These are phyloP conservation scores for Candida pseudoviswanathii DNA, from an alignment of 1,139 yeast genomes.

Conservation along the genomic window DNA sequence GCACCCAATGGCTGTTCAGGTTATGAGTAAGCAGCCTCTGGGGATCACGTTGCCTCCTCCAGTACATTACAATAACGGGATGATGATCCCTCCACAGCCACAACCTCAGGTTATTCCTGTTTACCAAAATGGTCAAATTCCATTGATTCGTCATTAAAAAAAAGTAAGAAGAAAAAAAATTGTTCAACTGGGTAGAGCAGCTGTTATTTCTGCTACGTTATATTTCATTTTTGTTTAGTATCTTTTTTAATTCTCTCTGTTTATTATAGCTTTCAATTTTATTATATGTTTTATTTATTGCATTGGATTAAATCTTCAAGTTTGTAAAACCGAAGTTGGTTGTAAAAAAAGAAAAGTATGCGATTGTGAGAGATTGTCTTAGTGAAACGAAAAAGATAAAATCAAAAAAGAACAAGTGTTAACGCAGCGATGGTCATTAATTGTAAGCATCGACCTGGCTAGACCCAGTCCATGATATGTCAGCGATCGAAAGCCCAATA, in stretches of 20 bases:
- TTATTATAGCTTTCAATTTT: not conserved
- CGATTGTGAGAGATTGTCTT: too few relatives aligned
- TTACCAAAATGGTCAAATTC: constrained; percentile 17
- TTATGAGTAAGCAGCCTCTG: not conserved
- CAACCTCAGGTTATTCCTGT: not conserved
- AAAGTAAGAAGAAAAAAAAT: not conserved
- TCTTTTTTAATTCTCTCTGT: not conserved
- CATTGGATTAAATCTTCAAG: too few relatives aligned
- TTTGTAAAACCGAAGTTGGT: too few relatives aligned
- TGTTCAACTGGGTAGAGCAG: too few relatives aligned
- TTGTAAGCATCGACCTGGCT: too few relatives aligned
- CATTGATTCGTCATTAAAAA: constrained; percentile 21
- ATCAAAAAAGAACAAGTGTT: too few relatives aligned
- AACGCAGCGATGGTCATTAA: too few relatives aligned
- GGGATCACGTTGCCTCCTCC: constrained; percentile 21
- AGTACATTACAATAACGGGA: constrained; percentile 9
- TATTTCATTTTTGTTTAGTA: not conserved
- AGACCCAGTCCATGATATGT: too few relatives aligned
- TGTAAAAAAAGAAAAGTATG: too few relatives aligned
- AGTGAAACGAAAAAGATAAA: too few relatives aligned
- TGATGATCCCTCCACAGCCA: constrained; percentile 4
- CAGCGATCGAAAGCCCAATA: too few relatives aligned
- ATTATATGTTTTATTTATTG: not conserved
- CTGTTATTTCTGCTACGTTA: not conserved
- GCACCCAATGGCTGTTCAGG: constrained; percentile 1